Base-by-base conservation (phyloP, 192 early-diverging fungal species). In the Linnemannia elongata region DNA sequence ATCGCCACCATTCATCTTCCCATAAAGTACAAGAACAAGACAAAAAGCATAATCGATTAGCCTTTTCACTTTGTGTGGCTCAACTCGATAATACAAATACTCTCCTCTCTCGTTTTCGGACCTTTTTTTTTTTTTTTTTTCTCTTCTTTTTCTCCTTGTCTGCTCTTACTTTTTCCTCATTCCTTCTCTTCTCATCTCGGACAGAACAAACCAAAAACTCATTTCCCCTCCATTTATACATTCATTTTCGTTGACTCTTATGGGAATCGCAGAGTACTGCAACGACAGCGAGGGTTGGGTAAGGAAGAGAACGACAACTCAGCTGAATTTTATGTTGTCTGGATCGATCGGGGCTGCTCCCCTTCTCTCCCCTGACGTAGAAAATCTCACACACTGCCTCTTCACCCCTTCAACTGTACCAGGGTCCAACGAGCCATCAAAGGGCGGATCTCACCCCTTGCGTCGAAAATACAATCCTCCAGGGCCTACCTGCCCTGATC, bases 391-490 rank as follows among this genome's bases (percentile, higher is more conserved):
- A 52, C 76, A 69, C 68, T 35, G 47, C 41, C 27, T 27, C 52
- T 63, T 54, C 44, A 0, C 38, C 4, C 52, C 18, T 24, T 54
- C 39, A 49, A 55, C 74, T 20, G 17, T 24, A 73, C 72, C 72
- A 81, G 85, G 85, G 85, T 73, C 85, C 85, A 35, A 87, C 85
- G 9, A 81, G 79, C 49, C 9, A 10, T 6, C 20, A 0, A 4
- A 41, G 79, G 6, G 22, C 80, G n/a, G 85, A 87, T 71, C 74
- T 87, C n/a, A 87, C 85, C 9, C 80, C 71, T 9, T 87, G 85
- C n/a, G 75, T 87, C 35, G 85, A 87, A 42, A 72, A 87, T 66
- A 87, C 85, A 71, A 87, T 87, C 54, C 85, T 87, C 30, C 60
- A 75, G 35, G 80, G 45, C 7, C 79, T 87, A 3, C 85, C 85